phyloP scores from a whole-genome alignment of 1,139 yeast genomes.

The Lodderomyces oxycetoniae region DNA sequence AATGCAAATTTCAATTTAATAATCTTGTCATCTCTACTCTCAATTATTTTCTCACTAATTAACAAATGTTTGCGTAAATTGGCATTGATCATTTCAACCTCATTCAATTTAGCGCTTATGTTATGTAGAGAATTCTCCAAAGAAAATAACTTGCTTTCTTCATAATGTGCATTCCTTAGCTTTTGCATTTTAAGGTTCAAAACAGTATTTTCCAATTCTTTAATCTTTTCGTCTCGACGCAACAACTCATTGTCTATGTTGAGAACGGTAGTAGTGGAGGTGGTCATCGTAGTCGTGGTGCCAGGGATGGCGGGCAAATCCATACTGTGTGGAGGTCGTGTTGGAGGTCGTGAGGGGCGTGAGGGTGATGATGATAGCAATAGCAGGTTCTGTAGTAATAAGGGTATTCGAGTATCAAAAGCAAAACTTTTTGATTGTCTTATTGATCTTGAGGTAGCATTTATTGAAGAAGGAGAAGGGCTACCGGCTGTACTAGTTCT shows the following conservation, averaged over 20 bases:
- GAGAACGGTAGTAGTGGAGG: background rate
- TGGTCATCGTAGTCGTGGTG: background rate
- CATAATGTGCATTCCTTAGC: slow-evolving; percentile 40
- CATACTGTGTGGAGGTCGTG: background rate
- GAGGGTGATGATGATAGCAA: too few species aligned
- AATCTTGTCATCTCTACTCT: slow-evolving; percentile 57
- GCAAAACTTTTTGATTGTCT: background rate
- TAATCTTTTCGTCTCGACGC: slow-evolving; percentile 34
- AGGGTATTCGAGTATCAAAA: background rate
- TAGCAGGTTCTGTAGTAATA: too few species aligned
- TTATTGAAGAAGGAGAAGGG: background rate
- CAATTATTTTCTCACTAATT: slow-evolving; percentile 55
- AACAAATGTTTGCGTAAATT: slow-evolving; percentile 44
- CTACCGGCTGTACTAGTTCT: background rate
- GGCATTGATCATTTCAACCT: slow-evolving; percentile 35
- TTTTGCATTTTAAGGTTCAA: slow-evolving; percentile 34
- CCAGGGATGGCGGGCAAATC: too few species aligned
- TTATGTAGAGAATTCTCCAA: slow-evolving; percentile 38
- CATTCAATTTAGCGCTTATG: slow-evolving; percentile 35
- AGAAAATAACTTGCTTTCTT: slow-evolving; percentile 37
- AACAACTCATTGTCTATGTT: slow-evolving; percentile 19
- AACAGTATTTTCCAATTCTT: slow-evolving; percentile 35
- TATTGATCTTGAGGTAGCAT: background rate
- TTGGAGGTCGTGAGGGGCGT: background rate
- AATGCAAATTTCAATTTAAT: slow-evolving; percentile 49